Evolutionary conservation across 192 early-diverging fungal genomes (phyloP).

Genomic region (Phycomyces blakesleeanus): DNA sequence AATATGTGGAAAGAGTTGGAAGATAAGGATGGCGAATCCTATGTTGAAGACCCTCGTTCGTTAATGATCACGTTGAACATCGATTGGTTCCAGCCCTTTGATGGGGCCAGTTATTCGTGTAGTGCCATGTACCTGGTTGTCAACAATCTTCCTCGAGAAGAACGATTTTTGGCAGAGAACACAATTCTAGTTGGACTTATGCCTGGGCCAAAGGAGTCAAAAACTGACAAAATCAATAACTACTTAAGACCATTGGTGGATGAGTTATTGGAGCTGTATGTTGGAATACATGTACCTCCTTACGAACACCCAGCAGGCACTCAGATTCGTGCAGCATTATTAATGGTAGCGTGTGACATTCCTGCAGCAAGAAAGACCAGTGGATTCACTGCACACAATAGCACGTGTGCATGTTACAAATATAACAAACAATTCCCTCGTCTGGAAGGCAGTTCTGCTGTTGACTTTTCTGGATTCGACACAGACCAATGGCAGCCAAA

Average conservation of each 20-base stretch:
- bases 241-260: background rate
- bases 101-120: background rate
- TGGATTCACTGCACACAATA: too few species aligned
- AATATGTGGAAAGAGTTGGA: background rate
- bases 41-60: background rate
- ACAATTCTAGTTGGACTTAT: constrained; percentile 1
- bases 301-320: too few species aligned
- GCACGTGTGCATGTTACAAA: background rate
- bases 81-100: constrained; percentile 4
- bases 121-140: background rate
- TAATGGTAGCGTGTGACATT: too few species aligned
- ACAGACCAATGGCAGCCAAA: too few species aligned
- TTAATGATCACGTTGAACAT: background rate
- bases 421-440: background rate
- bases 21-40: background rate
- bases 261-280: background rate
- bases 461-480: too few species aligned
- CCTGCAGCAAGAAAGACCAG: too few species aligned
- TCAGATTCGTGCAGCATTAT: too few species aligned
- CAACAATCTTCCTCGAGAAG: constrained; percentile 11
- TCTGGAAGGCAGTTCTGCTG: too few species aligned
- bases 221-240: background rate
- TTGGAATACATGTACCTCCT: background rate
- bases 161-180: background rate
- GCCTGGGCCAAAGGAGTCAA: constrained; percentile 1